Conservation (phyloP, 164 flowering plant genomes). For the Sextonia rubra region DNA sequence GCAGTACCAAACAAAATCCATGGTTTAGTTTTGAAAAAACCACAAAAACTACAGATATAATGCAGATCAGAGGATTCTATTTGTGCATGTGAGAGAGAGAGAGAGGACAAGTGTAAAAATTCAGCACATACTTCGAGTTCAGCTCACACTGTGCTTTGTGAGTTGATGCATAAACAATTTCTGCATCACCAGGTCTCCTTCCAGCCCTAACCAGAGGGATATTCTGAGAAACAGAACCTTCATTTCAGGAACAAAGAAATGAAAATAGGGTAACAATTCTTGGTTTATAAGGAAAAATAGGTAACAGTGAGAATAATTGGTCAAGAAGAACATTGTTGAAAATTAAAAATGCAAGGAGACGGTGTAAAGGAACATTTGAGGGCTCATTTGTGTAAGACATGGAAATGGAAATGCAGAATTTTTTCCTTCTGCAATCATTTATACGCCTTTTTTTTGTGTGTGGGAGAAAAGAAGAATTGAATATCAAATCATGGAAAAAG, state of each 20-base stretch:
- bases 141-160: constrained; percentile 78
- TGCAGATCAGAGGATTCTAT: no score
- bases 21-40: no score
- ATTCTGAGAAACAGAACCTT: constrained; percentile 45
- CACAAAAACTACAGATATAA: no score
- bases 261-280: neutral
- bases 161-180: constrained; percentile 76
- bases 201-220: constrained; percentile 76
- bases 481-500: no score
- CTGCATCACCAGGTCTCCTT: constrained; percentile 94
- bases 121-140: constrained; percentile 74
- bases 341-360: neutral
- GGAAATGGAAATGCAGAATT: no score
- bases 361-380: neutral
- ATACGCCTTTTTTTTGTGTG: no score
- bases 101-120: neutral
- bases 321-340: neutral
- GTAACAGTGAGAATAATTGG: neutral
- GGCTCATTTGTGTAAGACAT: no score
- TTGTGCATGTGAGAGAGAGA: no score
- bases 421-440: no score
- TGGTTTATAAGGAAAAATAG: neutral
- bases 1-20: constrained; percentile 12
- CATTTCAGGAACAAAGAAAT: neutral
- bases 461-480: no score